Base-by-base conservation (phyloP, 2,329 filamentous ascomycete genomes). In the Didymella keratinophila region DNA sequence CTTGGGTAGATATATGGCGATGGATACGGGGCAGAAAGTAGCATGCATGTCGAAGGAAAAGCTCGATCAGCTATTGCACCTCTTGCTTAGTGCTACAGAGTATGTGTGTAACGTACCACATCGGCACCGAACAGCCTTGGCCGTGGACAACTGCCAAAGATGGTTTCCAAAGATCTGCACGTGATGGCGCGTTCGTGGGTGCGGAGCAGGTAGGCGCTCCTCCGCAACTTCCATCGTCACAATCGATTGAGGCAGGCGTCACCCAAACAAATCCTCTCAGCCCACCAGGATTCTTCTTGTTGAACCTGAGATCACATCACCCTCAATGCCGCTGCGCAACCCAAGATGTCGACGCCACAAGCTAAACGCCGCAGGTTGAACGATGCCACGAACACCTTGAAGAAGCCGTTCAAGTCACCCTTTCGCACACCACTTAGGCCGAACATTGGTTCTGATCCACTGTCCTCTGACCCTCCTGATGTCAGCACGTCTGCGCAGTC, bases 361-460 rank as follows among this genome's bases (percentile, higher is more conserved):
- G 80, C 80, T 56, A 91, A 91, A 78, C 85, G 87, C 48, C 87
- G 88, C 60, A 85, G 87, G 63, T 78, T 89, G 62, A 82, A 88
- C 57, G 78, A 83, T 43, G 82, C 85, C 37, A 77, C 82, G 21
- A 81, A 80, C n/a, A 83, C 84, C 7, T 83, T 91, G 46, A 83
- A 84, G 61, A 89, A 88, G 71, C 89, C 89, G 0, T 92, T 92
- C 78, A 87, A 88, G 64, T 91, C 89, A 44, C 89, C 89, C 14
- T 83, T 89, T 60, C 84, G 83, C 64, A 82, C 79, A 36, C 78
- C 80, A 23, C 58, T 72, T 50, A 74, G 71, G 53, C 66, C 67
- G 16, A 60, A 36, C 32, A 58, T 65, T 37, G 61, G 65, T 44
- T 67, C 68, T 32, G 65, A 69, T 34, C 64, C 66, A 14, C 67